A percentile compares a stretch with the other conserved stretches of the same genome.
Evolutionary conservation across 805 yeast genomes (phyloP).

Genomic region (Ogataea methylovora): DNA sequence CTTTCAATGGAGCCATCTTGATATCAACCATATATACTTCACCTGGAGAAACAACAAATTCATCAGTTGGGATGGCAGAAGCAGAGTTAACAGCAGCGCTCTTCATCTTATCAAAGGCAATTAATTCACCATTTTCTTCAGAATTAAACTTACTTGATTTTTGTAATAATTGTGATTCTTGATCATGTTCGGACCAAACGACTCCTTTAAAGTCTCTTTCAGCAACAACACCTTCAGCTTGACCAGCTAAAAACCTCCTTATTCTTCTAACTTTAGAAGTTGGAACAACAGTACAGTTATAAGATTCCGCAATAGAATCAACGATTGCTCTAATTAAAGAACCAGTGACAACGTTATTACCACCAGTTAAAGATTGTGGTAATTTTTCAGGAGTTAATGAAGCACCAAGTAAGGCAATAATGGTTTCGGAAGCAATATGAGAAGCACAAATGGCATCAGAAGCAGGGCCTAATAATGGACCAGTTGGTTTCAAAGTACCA

Average conservation of each 20-base stretch:
- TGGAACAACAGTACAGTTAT: slow-evolving; percentile 81
- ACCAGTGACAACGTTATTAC: slow-evolving; percentile 48
- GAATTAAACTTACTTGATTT: slow-evolving; percentile 27
- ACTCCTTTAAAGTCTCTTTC: slow-evolving; percentile 93
- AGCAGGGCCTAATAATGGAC: slow-evolving; percentile 74
- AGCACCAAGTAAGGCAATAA: slow-evolving; percentile 68
- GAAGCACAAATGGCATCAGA: slow-evolving; percentile 91
- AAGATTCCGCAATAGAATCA: slow-evolving; percentile 79
- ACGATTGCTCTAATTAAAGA: slow-evolving; percentile 63
- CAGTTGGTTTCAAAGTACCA: slow-evolving; percentile 44
- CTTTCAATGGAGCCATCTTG: slow-evolving; percentile 57
- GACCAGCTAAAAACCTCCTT: slow-evolving; percentile 92
- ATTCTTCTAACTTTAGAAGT: slow-evolving; percentile 89
- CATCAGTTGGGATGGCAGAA: slow-evolving; percentile 70
- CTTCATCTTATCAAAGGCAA: slow-evolving; percentile 30
- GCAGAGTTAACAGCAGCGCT: slow-evolving; percentile 29
- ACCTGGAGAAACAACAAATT: slow-evolving; percentile 66
- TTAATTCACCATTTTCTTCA: slow-evolving; percentile 28
- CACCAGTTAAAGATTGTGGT: slow-evolving; percentile 40
- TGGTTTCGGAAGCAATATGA: slow-evolving; percentile 82
- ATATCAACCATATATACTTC: slow-evolving; percentile 85
- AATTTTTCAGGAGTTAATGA: slow-evolving; percentile 70
- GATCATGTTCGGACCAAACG: slow-evolving; percentile 77
- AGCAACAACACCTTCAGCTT: slow-evolving; percentile 84
- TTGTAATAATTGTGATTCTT: slow-evolving; percentile 51